Base-by-base conservation (phyloP, 2,329 filamentous ascomycete genomes). In the Aspergillus sojae region DNA sequence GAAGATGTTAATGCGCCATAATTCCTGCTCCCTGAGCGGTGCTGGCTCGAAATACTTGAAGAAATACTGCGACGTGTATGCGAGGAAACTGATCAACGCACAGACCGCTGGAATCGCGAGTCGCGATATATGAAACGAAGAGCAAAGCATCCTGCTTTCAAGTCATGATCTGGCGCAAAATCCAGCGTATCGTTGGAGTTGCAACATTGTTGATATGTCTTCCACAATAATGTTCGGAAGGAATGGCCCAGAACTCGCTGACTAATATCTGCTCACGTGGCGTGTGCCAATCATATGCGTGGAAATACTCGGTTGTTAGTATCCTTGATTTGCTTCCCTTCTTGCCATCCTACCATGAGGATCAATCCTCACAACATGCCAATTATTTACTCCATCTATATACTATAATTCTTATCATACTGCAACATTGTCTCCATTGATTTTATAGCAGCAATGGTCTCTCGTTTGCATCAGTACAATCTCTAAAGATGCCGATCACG, bases 61-160 rank as follows among this genome's bases (percentile, higher is more conserved):
- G 14, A 89, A 80, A 68, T 81, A 82, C 74, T 89, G 88, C 6
- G 87, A 87, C 3, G 84, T 80, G 72, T 86, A 88, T 2, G 85
- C 83, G 9, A 89, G 81, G 62, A 89, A 87, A 23, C 78, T 75
- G 58, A 89, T 86, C n/a, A 89, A 75, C 0, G 75, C 62, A 32
- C 81, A 82, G 5, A 88, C 85, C 4, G 75, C 80, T 0, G 86
- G 86, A 3, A 87, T 79, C 5, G 85, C 85, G 23, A 88, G 76
- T 41, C 73, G 70, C 4, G 74, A 75, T 58, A 79, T 70, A 48
- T 67, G 64, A 57, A 79, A 78, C 12, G 67, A 68, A 12, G 66
- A 68, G 52, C 64, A 66, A 2, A 67, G 62, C 65, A 68, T 69
- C 46, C 55, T 62, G 56, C 9, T 26, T 36, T 26, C 58, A 36